A percentile compares a stretch with the other conserved stretches of the same genome.
These are phyloP conservation scores for Achaetomiella virescens DNA, from an alignment of 495 filamentous ascomycete species.

Conservation along the genomic window DNA sequence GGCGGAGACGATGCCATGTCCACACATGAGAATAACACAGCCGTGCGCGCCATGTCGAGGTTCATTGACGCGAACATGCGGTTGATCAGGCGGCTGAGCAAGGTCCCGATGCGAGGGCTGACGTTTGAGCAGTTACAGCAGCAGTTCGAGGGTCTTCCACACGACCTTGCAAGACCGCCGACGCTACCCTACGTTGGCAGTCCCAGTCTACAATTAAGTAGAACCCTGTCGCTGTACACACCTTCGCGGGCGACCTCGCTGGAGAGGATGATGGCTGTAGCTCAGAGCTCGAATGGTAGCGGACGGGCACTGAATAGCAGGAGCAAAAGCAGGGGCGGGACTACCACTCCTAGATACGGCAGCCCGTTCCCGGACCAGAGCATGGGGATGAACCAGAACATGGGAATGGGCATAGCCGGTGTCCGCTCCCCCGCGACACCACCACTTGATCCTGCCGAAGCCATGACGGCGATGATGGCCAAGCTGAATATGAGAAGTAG, in stretches of 20 bases:
- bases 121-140: constrained; percentile 34
- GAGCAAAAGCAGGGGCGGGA: too few species aligned
- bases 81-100: constrained; percentile 41
- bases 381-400: neutral
- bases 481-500: constrained; percentile 24
- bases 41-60: constrained; percentile 37
- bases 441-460: constrained; percentile 14
- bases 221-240: neutral
- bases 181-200: constrained; percentile 35
- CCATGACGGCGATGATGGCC: constrained; percentile 26
- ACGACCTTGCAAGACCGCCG: constrained; percentile 17
- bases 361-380: neutral
- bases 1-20: constrained; percentile 29
- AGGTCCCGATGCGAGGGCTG: constrained; percentile 28
- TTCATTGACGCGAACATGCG: constrained; percentile 45
- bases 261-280: constrained; percentile 19
- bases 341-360: neutral
- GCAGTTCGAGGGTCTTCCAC: constrained; percentile 8
- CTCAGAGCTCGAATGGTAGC: neutral
- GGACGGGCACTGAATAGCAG: neutral
- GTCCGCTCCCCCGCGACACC: constrained; percentile 16
- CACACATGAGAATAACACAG: constrained; percentile 35
- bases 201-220: constrained; percentile 25
- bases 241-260: constrained; percentile 11
- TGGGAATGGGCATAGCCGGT: neutral